Evolutionary conservation across 2,329 filamentous ascomycete species (phyloP).

Genomic region (Orbilia quercus): DNA sequence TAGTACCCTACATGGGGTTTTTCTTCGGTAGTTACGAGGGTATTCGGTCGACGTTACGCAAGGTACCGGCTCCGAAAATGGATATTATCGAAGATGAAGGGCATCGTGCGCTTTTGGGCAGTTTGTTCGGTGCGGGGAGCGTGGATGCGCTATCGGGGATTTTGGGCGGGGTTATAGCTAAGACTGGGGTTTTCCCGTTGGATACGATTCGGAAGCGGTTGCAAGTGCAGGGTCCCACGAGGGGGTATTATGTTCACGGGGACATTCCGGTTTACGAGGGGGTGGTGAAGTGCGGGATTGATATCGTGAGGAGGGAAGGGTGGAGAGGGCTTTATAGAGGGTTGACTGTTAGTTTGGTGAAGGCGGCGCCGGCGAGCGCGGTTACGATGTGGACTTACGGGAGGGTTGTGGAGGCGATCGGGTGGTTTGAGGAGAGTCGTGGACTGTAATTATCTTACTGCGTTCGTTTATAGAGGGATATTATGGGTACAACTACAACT

Average conservation of each 20-base stretch:
- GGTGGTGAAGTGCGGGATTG: conserved; percentile 73
- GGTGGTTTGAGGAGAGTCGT: conserved; percentile 61
- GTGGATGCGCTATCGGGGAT: conserved; percentile 87
- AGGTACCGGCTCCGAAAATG: conserved; percentile 9
- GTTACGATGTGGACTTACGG: conserved; percentile 97
- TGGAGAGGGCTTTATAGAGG: conserved; percentile 85
- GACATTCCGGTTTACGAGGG: conserved; percentile 86
- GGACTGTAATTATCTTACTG: no score
- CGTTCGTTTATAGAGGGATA: conserved; percentile 4
- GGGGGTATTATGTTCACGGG: conserved; percentile 79
- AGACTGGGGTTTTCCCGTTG: conserved; percentile 90
- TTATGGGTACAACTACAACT: conserved; percentile 10
- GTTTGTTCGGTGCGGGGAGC: conserved; percentile 67
- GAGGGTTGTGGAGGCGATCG: conserved; percentile 73
- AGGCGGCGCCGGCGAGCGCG: conserved; percentile 91
- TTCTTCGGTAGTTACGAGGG: conserved; percentile 93
- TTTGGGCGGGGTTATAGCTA: conserved; percentile 80
- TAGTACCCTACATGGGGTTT: conserved; percentile 95
- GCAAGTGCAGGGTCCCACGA: conserved; percentile 92
- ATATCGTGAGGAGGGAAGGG: conserved; percentile 79
- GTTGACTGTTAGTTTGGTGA: conserved; percentile 86
- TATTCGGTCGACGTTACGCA: conserved; percentile 27
- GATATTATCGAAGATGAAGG: not conserved
- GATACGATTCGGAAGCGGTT: conserved; percentile 92
- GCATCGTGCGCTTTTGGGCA: conserved; percentile 61